phyloP scores from a whole-genome alignment of 2,329 filamentous ascomycete species.

The Beauveria varroae region DNA sequence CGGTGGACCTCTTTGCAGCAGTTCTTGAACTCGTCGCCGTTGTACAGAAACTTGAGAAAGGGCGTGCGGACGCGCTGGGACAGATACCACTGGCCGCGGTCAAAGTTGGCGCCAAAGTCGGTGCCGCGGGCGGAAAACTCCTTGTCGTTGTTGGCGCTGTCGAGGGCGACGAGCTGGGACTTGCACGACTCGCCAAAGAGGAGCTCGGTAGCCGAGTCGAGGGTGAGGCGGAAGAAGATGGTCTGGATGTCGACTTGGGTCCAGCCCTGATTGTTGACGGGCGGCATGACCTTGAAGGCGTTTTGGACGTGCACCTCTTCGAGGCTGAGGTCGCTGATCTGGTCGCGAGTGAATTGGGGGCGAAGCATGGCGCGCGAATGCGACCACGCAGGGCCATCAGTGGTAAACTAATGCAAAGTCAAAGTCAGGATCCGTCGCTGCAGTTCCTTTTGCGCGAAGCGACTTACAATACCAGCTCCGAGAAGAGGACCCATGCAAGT shows the following conservation, averaged over 20 bases:
- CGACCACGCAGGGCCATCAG: constrained; percentile 29
- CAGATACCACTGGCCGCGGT: constrained; percentile 33
- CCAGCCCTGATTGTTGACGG: constrained; percentile 26
- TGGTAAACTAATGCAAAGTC: constrained; percentile 21
- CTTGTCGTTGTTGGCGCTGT: constrained; percentile 19
- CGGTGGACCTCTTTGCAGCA: constrained; percentile 57
- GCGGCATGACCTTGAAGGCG: constrained; percentile 19
- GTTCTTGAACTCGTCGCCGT: constrained; percentile 51
- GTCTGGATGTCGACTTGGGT: constrained; percentile 36
- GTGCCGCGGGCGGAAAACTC: constrained; percentile 14
- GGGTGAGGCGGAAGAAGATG: constrained; percentile 40
- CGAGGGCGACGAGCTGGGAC: constrained; percentile 22
- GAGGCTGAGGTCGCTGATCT: constrained; percentile 35
- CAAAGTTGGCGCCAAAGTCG: constrained; percentile 26
- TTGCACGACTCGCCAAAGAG: constrained; percentile 52
- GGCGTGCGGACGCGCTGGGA: constrained; percentile 44
- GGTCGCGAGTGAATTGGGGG: constrained; percentile 34
- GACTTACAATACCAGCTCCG: constrained; percentile 30
- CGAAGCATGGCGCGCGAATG: constrained; percentile 31
- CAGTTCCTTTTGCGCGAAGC: background rate
- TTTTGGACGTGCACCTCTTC: constrained; percentile 31
- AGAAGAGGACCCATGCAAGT: constrained; percentile 30
- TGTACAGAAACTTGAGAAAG: constrained; percentile 38
- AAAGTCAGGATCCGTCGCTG: background rate
- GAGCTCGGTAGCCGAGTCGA: constrained; percentile 45